Evolutionary conservation across 306 rosid species (phyloP).

Genomic region (Styphnolobium japonicum): DNA sequence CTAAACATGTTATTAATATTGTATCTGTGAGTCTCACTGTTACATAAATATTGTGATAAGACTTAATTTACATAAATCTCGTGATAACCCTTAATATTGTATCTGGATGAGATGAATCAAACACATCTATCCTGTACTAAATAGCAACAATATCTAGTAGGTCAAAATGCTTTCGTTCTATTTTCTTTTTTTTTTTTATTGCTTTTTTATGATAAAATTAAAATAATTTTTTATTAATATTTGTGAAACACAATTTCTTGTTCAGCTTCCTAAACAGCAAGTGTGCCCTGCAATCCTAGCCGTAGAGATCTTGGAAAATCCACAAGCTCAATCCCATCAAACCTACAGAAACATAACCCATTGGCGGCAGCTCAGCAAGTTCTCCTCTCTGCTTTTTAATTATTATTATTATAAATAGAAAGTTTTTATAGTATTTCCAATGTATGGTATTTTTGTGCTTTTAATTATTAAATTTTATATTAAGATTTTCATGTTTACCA

Average conservation of each 20-base stretch:
- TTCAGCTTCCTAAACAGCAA: not conserved
- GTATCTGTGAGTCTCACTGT: too few species aligned
- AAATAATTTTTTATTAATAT: not conserved
- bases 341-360: constrained; percentile 15
- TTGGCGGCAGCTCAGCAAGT: constrained; percentile 2
- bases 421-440: not conserved
- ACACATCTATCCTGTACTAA: not conserved
- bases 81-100: too few species aligned
- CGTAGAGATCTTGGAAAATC: not conserved
- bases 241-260: not conserved
- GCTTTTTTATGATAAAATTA: not conserved
- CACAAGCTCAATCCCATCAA: not conserved
- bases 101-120: too few species aligned
- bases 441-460: not conserved
- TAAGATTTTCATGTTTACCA: not conserved
- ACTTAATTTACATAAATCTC: too few species aligned
- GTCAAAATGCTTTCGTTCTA: too few species aligned
- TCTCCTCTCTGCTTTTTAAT: not conserved
- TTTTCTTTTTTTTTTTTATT: not conserved
- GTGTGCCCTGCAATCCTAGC: not conserved
- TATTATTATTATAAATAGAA: not conserved
- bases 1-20: too few species aligned
- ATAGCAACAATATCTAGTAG: too few species aligned
- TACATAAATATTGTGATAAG: too few species aligned
- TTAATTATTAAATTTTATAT: not conserved